Conservation (phyloP, 257 asterid species). For the Ophiorrhiza pumila region DNA sequence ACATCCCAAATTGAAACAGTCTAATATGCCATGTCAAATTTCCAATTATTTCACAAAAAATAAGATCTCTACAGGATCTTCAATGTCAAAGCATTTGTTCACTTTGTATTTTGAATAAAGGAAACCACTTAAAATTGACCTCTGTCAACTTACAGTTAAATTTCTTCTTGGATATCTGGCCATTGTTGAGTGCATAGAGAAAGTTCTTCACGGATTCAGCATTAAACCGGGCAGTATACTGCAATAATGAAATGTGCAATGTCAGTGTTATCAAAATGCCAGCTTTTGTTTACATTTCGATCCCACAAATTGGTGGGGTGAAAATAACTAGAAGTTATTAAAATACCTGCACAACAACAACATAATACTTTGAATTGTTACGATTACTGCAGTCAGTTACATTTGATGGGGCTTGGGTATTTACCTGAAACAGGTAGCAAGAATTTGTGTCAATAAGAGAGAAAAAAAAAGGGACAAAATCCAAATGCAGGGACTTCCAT, state of each 20-base stretch:
- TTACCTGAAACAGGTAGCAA: constrained; percentile 48
- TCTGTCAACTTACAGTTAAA: constrained; percentile 62
- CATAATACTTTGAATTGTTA: constrained; percentile 79
- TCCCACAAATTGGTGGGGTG: neutral
- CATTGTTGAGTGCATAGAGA: constrained; percentile 63
- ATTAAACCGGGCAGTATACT: constrained; percentile 89
- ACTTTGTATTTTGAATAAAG: neutral
- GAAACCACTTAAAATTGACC: neutral
- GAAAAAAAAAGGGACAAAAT: neutral
- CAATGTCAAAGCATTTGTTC: neutral
- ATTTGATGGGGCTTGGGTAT: constrained; percentile 77
- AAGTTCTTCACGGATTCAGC: constrained; percentile 85
- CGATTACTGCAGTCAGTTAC: constrained; percentile 79
- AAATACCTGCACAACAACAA: constrained; percentile 79
- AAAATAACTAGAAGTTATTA: neutral
- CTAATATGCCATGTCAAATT: neutral
- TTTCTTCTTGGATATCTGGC: constrained; percentile 84
- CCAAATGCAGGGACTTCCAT: too few species aligned
- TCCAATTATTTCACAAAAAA: neutral
- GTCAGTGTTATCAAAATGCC: constrained; percentile 1
- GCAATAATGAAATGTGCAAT: constrained; percentile 22
- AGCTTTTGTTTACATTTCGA: neutral
- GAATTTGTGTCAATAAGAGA: constrained; percentile 1
- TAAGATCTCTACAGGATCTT: neutral
- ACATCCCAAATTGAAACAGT: neutral